Evolutionary conservation across 306 rosid species (phyloP), one percentile per base, ranked within the genome.

Genomic region (Carpinus viminea): DNA sequence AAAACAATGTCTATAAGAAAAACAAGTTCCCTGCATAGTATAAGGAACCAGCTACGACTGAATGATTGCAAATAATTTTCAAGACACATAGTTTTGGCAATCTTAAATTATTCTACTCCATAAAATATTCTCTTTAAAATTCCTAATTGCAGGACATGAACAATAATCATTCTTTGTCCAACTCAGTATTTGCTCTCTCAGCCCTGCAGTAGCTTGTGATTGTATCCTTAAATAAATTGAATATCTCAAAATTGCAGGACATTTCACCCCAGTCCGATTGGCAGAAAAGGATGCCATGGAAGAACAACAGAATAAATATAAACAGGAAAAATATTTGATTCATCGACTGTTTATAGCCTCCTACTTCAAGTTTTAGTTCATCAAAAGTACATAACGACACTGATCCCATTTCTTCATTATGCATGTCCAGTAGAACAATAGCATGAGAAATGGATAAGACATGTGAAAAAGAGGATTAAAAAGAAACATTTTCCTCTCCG

Each of bases 1-100:
- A 20, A 66, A 82, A 72, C 34, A 65, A 68, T n/a, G 53, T 75
- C 15, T 16, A 56, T 81, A 15, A 52, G 70, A 70, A 74, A 55
- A 76, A n/a, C 7, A 69, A 59, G 31, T 21, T 9, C 15, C 64
- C 64, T 21, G 36, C 65, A 20, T 59, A 7, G 10, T 55, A 55
- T 18, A 7, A 57, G 64, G 34, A 9, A 11, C 16, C 36, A 3
- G 16, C 65, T 24, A 59, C 65, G 1, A 11, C 12, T 21, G 36
- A 8, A 24, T 59, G 57, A 53, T 53, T 53, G 57, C 3, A 59
- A 17, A 11, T 59, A 9, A 10, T 57, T 57, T n/a, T n/a, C 51
- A 66, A 38, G 43, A 26, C 41, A 17, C 21, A 36, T 38, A 28
- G 43, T 41, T 66, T 59, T 16, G 13, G 51, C 7, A 66, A 36